Evolutionary conservation across 2,329 filamentous ascomycete genomes (phyloP).

Genomic region (Diaporthe amygdali): DNA sequence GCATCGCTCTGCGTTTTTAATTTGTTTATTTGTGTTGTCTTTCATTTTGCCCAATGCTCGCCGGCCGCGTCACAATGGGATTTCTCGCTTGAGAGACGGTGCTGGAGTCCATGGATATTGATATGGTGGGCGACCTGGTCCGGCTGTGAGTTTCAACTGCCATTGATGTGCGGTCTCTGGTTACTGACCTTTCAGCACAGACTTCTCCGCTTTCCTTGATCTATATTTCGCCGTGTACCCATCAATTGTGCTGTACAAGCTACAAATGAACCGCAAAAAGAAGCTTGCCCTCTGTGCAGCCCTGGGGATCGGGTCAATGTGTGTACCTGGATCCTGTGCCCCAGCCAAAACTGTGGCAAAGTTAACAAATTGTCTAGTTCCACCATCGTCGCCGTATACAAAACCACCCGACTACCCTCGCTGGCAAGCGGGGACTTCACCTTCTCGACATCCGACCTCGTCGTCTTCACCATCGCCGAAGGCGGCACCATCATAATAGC

Average conservation of each 20-base stretch:
- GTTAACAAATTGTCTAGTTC: slow-evolving; percentile 27
- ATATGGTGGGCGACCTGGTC: slow-evolving; percentile 46
- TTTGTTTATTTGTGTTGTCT: slow-evolving; percentile 41
- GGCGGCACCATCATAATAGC: slow-evolving; percentile 41
- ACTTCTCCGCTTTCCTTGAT: slow-evolving; percentile 42
- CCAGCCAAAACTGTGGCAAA: background rate
- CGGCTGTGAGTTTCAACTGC: slow-evolving; percentile 36
- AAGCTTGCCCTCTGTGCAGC: slow-evolving; percentile 43
- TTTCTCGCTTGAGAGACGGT: slow-evolving; percentile 36
- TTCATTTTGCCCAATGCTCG: slow-evolving; percentile 48
- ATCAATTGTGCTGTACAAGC: slow-evolving; percentile 39
- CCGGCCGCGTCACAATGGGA: slow-evolving; percentile 46
- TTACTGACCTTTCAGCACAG: slow-evolving; percentile 27
- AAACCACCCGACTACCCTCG: slow-evolving; percentile 33
- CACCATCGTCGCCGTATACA: slow-evolving; percentile 36
- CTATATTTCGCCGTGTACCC: slow-evolving; percentile 49
- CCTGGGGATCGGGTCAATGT: slow-evolving; percentile 34
- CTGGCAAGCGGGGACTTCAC: slow-evolving; percentile 36
- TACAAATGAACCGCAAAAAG: slow-evolving; percentile 45
- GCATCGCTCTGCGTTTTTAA: slow-evolving; percentile 33
- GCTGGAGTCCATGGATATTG: slow-evolving; percentile 40
- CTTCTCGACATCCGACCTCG: slow-evolving; percentile 39
- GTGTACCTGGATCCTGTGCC: slow-evolving; percentile 14
- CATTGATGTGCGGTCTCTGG: background rate
- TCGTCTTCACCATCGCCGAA: slow-evolving; percentile 50